Base-by-base conservation (phyloP, 2,329 filamentous ascomycete genomes). In the Verticillium alfalfae region DNA sequence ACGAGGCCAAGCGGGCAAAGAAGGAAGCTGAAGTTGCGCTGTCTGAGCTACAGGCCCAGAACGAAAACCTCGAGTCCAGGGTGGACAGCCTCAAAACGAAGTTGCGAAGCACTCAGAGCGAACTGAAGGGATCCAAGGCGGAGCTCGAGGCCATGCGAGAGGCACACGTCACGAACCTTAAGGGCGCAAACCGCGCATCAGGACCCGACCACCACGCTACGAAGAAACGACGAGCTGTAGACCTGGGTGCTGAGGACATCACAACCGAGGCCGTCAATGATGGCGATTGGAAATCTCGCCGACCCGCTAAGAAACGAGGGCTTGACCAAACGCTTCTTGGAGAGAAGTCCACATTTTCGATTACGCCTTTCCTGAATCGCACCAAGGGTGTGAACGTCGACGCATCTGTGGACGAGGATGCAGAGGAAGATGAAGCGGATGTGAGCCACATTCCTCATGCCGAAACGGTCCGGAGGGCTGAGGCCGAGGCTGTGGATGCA, bases 271-370 rank as follows among this genome's bases (percentile, higher is more conserved):
- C 84, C 5, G 74, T 79, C 70, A 69, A 83, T 67, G 36, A 81
- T 70, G 59, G 78, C 67, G 71, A 79, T 57, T 64, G 76, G 62
- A 71, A 75, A 59, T 67, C 71, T 61, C 79, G 77, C 65, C 78
- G 78, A 52, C 72, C 72, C 38, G 68, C 76, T 63, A 90, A 88
- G 73, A 88, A 87, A 71, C 78, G 81, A 61, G 82, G 79, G 57
- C 73, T 79, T 34, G 84, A 87, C 22, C 83, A 85, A 41, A 82
- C 84, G 1, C 77, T 86, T 61, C 79, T 90, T 5, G 92, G 91
- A 36, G 92, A 96, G 70, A 97, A 97, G 74, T 97, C 93, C 0
- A 88, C 84, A 2, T 97, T 98, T 74, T 97, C 93, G 4, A 92
- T 97, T 66, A 98, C 94, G 0, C 94, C 94, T 0, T 97, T 96